Evolutionary conservation across 176 grass and related monocot genomes (phyloP).

Genomic region (Phragmites australis): DNA sequence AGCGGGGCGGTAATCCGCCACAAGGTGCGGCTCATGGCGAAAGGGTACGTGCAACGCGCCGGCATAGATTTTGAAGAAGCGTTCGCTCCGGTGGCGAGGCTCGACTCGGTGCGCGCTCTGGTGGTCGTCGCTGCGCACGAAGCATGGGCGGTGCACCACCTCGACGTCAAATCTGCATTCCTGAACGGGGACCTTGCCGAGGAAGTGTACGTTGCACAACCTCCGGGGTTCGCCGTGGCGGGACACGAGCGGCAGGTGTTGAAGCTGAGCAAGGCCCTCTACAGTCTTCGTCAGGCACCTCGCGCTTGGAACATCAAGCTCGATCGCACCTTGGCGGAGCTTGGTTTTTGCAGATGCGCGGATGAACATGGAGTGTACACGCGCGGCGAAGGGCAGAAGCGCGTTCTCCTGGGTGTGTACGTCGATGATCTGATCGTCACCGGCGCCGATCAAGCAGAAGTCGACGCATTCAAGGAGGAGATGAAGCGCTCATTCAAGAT

Average conservation of each 20-base stretch:
- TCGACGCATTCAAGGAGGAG: not conserved
- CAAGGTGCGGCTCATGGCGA: not conserved
- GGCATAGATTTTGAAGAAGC: not conserved
- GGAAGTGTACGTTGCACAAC: not conserved
- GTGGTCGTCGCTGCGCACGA: not conserved
- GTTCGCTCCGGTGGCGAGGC: no score
- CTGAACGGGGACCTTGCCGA: no score
- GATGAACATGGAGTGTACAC: not conserved
- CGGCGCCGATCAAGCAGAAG: not conserved
- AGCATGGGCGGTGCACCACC: not conserved
- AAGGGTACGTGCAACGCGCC: not conserved
- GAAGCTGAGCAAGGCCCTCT: not conserved
- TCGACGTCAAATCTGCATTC: no score
- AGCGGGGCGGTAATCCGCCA: not conserved
- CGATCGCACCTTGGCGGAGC: not conserved
- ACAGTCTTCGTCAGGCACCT: not conserved
- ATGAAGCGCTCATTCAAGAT: not conserved
- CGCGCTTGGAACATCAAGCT: not conserved
- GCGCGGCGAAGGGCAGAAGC: not conserved
- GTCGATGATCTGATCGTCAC: not conserved
- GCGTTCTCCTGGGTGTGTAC: not conserved
- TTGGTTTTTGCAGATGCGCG: not conserved
- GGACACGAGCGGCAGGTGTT: not conserved
- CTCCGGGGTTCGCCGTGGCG: not conserved
- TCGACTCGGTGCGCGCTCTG: not conserved